These are phyloP conservation scores for Fremontodendron californicum DNA, from an alignment of 345 rosid species.

Conservation along the genomic window DNA sequence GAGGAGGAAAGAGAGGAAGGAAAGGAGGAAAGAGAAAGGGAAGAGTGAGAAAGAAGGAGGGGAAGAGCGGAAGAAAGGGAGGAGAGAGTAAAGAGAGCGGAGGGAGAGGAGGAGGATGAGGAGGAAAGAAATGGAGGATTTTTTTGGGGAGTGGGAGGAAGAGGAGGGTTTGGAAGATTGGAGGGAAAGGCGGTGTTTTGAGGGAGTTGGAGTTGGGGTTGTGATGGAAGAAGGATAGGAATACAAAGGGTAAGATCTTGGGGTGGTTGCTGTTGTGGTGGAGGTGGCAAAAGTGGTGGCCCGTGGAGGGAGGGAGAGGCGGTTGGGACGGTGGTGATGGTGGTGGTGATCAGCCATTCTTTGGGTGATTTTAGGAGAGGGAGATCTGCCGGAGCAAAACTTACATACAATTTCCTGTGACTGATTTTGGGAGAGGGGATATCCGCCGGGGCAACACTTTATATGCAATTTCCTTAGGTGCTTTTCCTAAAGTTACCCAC, in stretches of 20 bases:
- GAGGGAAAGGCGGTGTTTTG: slow-evolving; percentile 47
- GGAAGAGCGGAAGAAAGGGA: slow-evolving; percentile 53
- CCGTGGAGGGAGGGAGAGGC: slow-evolving; percentile 59
- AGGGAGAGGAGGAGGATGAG: slow-evolving; percentile 52
- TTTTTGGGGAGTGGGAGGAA: slow-evolving; percentile 21
- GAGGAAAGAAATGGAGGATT: slow-evolving; percentile 40
- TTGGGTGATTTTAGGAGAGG: not conserved
- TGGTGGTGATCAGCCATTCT: slow-evolving; percentile 58
- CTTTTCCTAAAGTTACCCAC: not conserved
- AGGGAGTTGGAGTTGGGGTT: slow-evolving; percentile 73
- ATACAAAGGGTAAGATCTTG: slow-evolving; percentile 41
- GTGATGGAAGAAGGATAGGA: slow-evolving; percentile 35
- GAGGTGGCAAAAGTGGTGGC: slow-evolving; percentile 13
- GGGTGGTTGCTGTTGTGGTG: slow-evolving; percentile 13
- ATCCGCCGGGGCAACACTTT: not conserved
- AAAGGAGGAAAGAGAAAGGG: slow-evolving; percentile 44
- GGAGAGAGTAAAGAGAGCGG: slow-evolving; percentile 54
- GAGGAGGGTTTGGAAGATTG: slow-evolving; percentile 7
- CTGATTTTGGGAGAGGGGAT: not conserved
- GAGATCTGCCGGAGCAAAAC: not conserved
- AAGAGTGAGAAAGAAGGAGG: slow-evolving; percentile 52
- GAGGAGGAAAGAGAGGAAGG: slow-evolving; percentile 37
- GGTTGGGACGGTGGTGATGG: slow-evolving; percentile 66
- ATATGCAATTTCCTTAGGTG: not conserved
- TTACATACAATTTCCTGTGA: not conserved